These are phyloP conservation scores for Mycena filopes DNA, from an alignment of 768 basidiomycete genomes.

Conservation along the genomic window DNA sequence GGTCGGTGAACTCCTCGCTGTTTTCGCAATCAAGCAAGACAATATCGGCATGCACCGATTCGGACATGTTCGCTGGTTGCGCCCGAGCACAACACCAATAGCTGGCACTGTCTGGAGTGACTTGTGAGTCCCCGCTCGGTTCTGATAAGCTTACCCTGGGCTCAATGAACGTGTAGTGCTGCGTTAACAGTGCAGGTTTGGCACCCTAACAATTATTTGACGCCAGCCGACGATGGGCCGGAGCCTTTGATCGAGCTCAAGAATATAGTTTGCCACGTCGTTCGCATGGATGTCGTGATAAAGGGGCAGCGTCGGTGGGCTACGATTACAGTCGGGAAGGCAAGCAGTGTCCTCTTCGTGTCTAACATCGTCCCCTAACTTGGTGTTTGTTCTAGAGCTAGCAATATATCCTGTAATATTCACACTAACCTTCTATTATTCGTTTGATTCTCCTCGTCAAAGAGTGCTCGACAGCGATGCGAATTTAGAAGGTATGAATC, in stretches of 20 bases:
- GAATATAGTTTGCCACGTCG: slow-evolving; percentile 7
- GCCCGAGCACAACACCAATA: not conserved
- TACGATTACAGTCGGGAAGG: slow-evolving; percentile 9
- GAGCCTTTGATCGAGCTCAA: not conserved
- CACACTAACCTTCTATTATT: too few species aligned
- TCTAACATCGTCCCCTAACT: too few species aligned
- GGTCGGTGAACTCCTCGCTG: slow-evolving; percentile 2
- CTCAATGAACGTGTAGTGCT: too few species aligned
- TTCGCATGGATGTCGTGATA: not conserved
- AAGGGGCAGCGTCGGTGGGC: slow-evolving; percentile 4
- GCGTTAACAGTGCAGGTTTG: slow-evolving; percentile 4
- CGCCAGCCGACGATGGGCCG: not conserved
- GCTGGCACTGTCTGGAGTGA: not conserved
- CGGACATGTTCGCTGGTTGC: slow-evolving; percentile 15
- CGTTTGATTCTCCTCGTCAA: too few species aligned
- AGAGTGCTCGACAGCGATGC: too few species aligned
- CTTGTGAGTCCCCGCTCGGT: slow-evolving; percentile 8
- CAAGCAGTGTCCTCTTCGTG: too few species aligned
- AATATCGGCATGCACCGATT: not conserved
- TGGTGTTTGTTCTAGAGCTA: too few species aligned
- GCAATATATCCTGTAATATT: too few species aligned
- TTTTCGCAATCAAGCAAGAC: not conserved
- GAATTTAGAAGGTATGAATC: too few species aligned
- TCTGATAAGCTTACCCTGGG: too few species aligned
- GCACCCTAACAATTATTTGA: not conserved